Conservation (phyloP, 257 asterid genomes). For the Osmanthus fragrans region DNA sequence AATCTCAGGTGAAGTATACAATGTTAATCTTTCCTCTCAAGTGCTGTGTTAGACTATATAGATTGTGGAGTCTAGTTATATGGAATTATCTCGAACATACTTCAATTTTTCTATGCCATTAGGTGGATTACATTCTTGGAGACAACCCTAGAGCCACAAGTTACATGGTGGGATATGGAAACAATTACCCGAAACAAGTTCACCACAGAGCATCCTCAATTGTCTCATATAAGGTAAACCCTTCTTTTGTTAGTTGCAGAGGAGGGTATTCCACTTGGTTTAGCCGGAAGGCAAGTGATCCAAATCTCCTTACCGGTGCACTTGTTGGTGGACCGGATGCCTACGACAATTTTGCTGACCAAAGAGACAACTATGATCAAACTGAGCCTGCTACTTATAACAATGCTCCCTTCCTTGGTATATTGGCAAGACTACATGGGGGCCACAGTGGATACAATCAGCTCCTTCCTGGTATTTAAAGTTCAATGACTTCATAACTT, state of each 20-base stretch:
- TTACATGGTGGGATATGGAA: slow-evolving; percentile 98
- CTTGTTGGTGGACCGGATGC: slow-evolving; percentile 98
- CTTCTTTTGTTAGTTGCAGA: slow-evolving; percentile 77
- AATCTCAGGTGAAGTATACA: slow-evolving; percentile 66
- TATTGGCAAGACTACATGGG: slow-evolving; percentile 78
- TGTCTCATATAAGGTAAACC: slow-evolving; percentile 70
- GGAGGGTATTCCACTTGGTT: slow-evolving; percentile 98
- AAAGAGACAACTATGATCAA: slow-evolving; percentile 95
- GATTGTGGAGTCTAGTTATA: background rate
- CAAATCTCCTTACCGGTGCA: slow-evolving; percentile 88
- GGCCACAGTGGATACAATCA: slow-evolving; percentile 78
- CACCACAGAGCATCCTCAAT: slow-evolving; percentile 97
- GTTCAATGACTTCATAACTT: background rate
- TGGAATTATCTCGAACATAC: background rate
- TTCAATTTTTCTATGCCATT: background rate
- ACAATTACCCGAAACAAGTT: slow-evolving; percentile 82
- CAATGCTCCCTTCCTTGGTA: slow-evolving; percentile 85
- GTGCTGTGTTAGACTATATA: background rate
- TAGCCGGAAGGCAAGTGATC: slow-evolving; percentile 75
- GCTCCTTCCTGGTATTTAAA: slow-evolving; percentile 75
- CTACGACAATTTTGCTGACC: slow-evolving; percentile 92
- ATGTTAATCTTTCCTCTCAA: background rate
- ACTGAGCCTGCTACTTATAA: slow-evolving; percentile 99
- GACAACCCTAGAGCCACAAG: slow-evolving; percentile 99
- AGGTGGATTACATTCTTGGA: slow-evolving; percentile 97